Conservation (phyloP, 2,329 filamentous ascomycete genomes). For the Neopestalotiopsis clavispora region DNA sequence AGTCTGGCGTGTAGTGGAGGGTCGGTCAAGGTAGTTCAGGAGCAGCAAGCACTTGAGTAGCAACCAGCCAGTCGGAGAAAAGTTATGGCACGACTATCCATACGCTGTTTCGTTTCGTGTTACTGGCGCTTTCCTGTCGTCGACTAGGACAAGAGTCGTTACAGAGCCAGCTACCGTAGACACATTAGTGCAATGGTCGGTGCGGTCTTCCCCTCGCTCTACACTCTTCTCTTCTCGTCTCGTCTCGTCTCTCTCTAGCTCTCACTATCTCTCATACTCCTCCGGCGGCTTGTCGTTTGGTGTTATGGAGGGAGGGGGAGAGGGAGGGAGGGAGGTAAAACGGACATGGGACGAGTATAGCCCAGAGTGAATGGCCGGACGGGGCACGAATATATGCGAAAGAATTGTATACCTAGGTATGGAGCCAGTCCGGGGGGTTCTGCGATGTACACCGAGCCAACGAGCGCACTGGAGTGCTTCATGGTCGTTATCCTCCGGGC, state of each 20-base stretch:
- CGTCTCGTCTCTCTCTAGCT: neutral
- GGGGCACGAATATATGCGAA: neutral
- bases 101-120: neutral
- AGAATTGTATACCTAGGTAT: neutral
- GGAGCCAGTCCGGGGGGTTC: neutral
- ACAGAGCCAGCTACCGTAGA: neutral
- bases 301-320: neutral
- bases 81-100: neutral
- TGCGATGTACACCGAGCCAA: neutral
- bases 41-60: neutral
- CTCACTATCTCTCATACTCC: neutral
- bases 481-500: neutral
- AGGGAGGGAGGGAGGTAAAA: neutral
- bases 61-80: neutral
- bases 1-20: neutral
- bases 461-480: neutral
- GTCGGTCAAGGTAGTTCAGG: neutral
- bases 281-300: neutral
- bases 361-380: neutral
- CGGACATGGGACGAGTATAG: neutral
- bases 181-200: neutral
- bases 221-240: too few species aligned
- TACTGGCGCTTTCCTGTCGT: neutral
- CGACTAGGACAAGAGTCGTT: neutral
- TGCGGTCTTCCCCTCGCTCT: neutral